Base-by-base conservation (phyloP, 495 filamentous ascomycete species). In the Penicillium bialowiezense region DNA sequence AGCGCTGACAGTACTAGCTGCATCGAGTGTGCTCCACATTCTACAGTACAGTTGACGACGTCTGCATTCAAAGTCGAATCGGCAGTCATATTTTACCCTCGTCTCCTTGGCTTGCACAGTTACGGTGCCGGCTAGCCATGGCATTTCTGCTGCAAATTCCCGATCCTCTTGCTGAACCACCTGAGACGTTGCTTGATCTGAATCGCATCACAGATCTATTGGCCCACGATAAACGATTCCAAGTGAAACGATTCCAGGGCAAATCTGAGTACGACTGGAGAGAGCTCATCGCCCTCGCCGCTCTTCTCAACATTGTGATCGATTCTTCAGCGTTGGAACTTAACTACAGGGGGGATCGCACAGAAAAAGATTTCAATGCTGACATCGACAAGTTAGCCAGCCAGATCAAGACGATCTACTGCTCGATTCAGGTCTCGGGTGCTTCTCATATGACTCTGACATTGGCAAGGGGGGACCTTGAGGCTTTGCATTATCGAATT, bases 91-190 rank as follows among this genome's bases (percentile, higher is more conserved):
- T 90, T 23, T 70, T 85, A 5, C 73, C 76, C 13, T 73, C 68
- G 7, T 74, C 73, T 7, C 60, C 75, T 2, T 71, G 79, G 48
- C 70, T 83, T 17, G 75, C 84, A 38, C 71, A 83, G 23, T 69
- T 95, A 34, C 78, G 86, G 32, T 79, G 83, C 26, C 78, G 86
- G n/a, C 78, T 97, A 9, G 88, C 90, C 1, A 69, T 89, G 29
- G 74, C 82, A 15, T 91, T 85, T 57, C 69, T 90, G 50, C 83
- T 88, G 51, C 59, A 72, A 19, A 76, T 83, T 49, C 54, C 66
- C 3, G 47, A 62, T 1, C 70, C 78, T 12, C 68, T 82, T 12
- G 65, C 65, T 23, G 67, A 73, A 21, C 50, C 66, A 0, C 64
- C 75, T 6, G 64, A 73, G 42, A 58, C 64, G 7, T 63, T 73